Conservation (phyloP, 148 eudicot genomes). For the Linanthus parryae region DNA sequence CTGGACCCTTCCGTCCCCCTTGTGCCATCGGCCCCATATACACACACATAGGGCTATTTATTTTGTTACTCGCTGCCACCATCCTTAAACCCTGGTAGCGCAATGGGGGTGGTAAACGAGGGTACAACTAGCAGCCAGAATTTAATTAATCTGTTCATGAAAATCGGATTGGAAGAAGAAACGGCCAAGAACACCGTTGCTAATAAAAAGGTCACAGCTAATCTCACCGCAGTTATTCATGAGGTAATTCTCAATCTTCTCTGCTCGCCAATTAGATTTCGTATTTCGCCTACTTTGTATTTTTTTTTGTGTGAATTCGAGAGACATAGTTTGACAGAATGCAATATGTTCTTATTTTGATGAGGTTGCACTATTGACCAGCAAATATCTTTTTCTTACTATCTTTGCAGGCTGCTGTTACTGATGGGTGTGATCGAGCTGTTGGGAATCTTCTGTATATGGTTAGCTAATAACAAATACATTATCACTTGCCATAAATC, state of each 20-base stretch:
- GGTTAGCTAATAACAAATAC: slow-evolving; percentile 26
- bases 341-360: background rate
- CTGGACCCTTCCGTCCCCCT: too few relatives aligned
- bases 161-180: slow-evolving; percentile 64
- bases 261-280: background rate
- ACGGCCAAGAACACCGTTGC: slow-evolving; percentile 77
- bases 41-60: too few relatives aligned
- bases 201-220: slow-evolving; percentile 76
- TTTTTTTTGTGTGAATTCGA: background rate
- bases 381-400: background rate
- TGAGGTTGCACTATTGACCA: too few relatives aligned
- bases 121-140: too few relatives aligned
- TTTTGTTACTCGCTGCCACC: too few relatives aligned
- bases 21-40: too few relatives aligned
- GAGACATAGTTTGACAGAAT: background rate
- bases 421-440: slow-evolving; percentile 70
- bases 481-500: too few relatives aligned
- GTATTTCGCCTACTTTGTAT: too few relatives aligned
- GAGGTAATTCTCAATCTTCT: slow-evolving; percentile 42
- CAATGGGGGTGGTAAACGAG: too few relatives aligned
- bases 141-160: slow-evolving; percentile 64
- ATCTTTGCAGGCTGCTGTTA: slow-evolving; percentile 62
- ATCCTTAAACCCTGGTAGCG: too few relatives aligned
- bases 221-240: slow-evolving; percentile 70
- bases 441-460: slow-evolving; percentile 78